Conservation (phyloP, 2,329 filamentous ascomycete species). For the Elsinoe australis region DNA sequence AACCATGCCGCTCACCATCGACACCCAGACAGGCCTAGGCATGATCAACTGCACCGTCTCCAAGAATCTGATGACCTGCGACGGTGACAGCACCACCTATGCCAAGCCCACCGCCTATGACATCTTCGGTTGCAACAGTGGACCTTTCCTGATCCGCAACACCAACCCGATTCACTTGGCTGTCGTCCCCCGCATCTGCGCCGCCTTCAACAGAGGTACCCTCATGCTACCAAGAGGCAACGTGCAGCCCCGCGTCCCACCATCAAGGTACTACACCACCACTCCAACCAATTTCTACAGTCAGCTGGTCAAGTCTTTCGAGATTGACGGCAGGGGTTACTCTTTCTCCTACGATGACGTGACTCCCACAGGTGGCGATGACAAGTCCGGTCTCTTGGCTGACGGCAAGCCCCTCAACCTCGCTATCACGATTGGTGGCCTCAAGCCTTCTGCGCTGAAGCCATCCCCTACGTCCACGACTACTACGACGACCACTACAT, state of each 20-base stretch:
- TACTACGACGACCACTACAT: no score
- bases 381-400: slow-evolving; percentile 45
- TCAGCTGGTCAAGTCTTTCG: slow-evolving; percentile 52
- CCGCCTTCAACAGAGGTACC: slow-evolving; percentile 68
- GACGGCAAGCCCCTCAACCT: slow-evolving; percentile 38
- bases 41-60: slow-evolving; percentile 44
- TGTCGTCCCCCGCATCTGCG: slow-evolving; percentile 65
- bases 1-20: slow-evolving; percentile 45
- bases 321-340: slow-evolving; percentile 55
- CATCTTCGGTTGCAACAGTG: slow-evolving; percentile 61
- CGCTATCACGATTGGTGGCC: slow-evolving; percentile 43
- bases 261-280: slow-evolving; percentile 40
- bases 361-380: slow-evolving; percentile 48
- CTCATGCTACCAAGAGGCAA: slow-evolving; percentile 47
- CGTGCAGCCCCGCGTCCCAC: slow-evolving; percentile 37
- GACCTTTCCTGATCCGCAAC: slow-evolving; percentile 48
- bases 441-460: not conserved
- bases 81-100: slow-evolving; percentile 42
- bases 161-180: slow-evolving; percentile 42
- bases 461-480: no score
- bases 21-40: slow-evolving; percentile 56
- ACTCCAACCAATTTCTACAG: slow-evolving; percentile 46
- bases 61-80: slow-evolving; percentile 37
- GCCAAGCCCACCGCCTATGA: slow-evolving; percentile 51
- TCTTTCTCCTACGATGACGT: slow-evolving; percentile 65